Evolutionary conservation across 352 stramenopile species (phyloP).

Genomic region (Phytopythium aichiense): DNA sequence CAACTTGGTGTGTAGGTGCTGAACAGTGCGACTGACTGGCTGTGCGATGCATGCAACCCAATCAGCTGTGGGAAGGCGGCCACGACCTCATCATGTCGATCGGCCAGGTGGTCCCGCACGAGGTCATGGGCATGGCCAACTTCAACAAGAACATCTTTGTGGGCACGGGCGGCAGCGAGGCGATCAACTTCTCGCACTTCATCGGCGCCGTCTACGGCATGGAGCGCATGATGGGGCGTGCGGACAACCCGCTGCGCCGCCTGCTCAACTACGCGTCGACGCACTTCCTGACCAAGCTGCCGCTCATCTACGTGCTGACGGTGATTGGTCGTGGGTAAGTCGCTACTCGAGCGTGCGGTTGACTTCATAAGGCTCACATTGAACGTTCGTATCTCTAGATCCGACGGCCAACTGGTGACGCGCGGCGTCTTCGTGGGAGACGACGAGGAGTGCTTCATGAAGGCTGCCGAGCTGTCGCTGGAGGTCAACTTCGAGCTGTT

Average conservation of each 20-base stretch:
- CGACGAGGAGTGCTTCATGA: slow-evolving; percentile 94
- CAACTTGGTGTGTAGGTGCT: not conserved
- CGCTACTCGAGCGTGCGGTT: not conserved
- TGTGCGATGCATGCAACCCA: not conserved
- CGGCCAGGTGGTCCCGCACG: slow-evolving; percentile 96
- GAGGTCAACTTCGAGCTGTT: slow-evolving; percentile 96
- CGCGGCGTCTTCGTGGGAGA: slow-evolving; percentile 95
- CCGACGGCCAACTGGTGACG: slow-evolving; percentile 63
- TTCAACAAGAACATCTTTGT: slow-evolving; percentile 99
- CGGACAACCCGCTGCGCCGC: slow-evolving; percentile 92
- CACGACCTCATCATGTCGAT: slow-evolving; percentile 95
- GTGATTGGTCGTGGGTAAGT: slow-evolving; percentile 85
- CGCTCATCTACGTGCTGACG: slow-evolving; percentile 95
- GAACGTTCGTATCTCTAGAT: slow-evolving; percentile 14
- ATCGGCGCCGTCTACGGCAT: slow-evolving; percentile 97
- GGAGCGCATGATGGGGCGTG: slow-evolving; percentile 97
- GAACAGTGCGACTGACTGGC: not conserved
- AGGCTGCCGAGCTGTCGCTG: slow-evolving; percentile 92
- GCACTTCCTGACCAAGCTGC: slow-evolving; percentile 87
- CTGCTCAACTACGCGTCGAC: slow-evolving; percentile 96
- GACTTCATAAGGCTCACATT: too few relatives aligned
- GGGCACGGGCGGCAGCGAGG: slow-evolving; percentile 90
- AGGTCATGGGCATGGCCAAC: slow-evolving; percentile 99
- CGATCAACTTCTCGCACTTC: slow-evolving; percentile 98
- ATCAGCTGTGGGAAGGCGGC: slow-evolving; percentile 87